phyloP scores from a whole-genome alignment of 108 stramenopile genomes.

The Cyclotella sp. region DNA sequence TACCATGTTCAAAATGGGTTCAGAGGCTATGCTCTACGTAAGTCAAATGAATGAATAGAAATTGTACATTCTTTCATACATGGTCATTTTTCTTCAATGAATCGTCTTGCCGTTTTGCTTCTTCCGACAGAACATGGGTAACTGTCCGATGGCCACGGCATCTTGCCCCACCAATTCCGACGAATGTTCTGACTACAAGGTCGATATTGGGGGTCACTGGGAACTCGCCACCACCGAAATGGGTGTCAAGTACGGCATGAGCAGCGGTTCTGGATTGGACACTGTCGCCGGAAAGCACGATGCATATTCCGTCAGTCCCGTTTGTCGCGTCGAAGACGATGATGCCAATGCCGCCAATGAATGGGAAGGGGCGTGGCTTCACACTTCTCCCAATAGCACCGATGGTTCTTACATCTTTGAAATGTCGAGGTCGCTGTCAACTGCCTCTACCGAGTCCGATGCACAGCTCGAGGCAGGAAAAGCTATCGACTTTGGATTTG shows the following conservation, averaged over 20 bases:
- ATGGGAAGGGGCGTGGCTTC: slow-evolving; percentile 9
- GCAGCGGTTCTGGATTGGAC: slow-evolving; percentile 38
- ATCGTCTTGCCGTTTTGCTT: background rate
- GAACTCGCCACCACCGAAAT: slow-evolving; percentile 38
- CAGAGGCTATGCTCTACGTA: slow-evolving; percentile 24
- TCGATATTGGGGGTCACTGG: no score
- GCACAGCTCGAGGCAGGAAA: background rate
- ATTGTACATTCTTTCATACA: background rate
- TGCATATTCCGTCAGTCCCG: slow-evolving; percentile 45
- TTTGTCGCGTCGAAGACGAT: slow-evolving; percentile 49
- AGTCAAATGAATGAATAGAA: no score
- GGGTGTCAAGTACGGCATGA: slow-evolving; percentile 17
- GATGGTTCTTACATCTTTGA: slow-evolving; percentile 6
- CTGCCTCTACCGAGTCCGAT: background rate
- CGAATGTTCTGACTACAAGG: slow-evolving; percentile 34
- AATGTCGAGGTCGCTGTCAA: background rate
- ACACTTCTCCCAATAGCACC: background rate
- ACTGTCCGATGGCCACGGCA: slow-evolving; percentile 31
- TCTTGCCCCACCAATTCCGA: slow-evolving; percentile 10
- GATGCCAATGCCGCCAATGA: slow-evolving; percentile 36
- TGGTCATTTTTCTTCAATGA: background rate
- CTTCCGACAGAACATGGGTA: slow-evolving; percentile 40
- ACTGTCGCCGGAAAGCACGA: slow-evolving; percentile 42
- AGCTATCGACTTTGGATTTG: background rate
- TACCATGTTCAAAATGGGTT: no score